Conservation (phyloP, 495 filamentous ascomycete species). For the Penicillium dipodomyicola region DNA sequence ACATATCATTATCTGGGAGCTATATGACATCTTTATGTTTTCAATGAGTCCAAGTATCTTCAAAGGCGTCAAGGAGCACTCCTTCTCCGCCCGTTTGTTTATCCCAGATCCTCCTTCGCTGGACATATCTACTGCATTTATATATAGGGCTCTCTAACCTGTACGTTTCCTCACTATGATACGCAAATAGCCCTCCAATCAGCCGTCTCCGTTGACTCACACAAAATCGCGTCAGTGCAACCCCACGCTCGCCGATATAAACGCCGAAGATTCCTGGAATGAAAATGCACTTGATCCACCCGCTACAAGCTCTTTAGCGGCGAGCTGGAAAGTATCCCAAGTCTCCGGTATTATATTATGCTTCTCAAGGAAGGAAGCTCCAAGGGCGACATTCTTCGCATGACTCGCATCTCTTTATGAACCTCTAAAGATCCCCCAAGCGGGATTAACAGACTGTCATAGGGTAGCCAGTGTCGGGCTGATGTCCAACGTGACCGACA, state of each 20-base stretch:
- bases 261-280: constrained; percentile 1
- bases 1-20: not conserved
- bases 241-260: constrained; percentile 1
- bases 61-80: not conserved
- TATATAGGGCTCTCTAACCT: not conserved
- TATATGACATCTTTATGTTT: not conserved
- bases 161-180: constrained; percentile 5
- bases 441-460: too few species aligned
- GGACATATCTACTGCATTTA: not conserved
- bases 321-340: not conserved
- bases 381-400: too few species aligned
- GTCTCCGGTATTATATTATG: not conserved
- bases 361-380: too few species aligned
- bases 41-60: not conserved
- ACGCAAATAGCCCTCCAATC: not conserved
- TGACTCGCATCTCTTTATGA: too few species aligned
- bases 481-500: too few species aligned
- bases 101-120: not conserved
- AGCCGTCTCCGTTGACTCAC: not conserved
- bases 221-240: not conserved
- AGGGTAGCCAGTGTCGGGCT: too few species aligned
- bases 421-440: too few species aligned
- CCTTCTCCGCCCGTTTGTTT: not conserved
- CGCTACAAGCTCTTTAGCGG: constrained; percentile 3
- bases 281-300: not conserved